Percentiles rank a stretch among this genome's conserved stretches.
Evolutionary conservation across 192 early-diverging fungal species (phyloP).

Genomic region (Funneliformis mosseae): DNA sequence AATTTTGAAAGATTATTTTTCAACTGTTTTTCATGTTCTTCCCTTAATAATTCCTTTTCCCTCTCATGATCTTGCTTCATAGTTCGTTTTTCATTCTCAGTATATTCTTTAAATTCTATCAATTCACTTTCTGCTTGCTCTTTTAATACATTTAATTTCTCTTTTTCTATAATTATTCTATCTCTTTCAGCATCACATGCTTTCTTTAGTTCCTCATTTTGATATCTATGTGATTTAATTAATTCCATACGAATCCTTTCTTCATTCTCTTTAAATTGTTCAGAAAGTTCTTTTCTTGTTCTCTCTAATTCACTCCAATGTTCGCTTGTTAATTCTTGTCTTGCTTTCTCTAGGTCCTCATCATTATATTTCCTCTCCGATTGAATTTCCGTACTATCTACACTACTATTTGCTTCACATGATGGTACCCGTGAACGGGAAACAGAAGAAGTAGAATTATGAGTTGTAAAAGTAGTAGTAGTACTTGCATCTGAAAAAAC

Average conservation of each 20-base stretch:
- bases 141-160: neutral
- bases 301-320: slow-evolving; percentile 20
- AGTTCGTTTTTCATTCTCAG: slow-evolving; percentile 1
- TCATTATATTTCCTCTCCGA: neutral
- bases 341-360: slow-evolving; percentile 5
- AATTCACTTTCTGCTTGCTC: neutral
- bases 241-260: slow-evolving; percentile 1
- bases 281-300: slow-evolving; percentile 4
- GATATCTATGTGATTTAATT: neutral
- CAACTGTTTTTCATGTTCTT: neutral
- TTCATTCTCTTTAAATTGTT: slow-evolving; percentile 23
- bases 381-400: neutral
- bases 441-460: neutral
- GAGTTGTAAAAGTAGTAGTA: neutral
- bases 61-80: neutral
- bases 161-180: neutral
- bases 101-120: neutral
- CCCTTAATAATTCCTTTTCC: neutral
- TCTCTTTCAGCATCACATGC: neutral
- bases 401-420: neutral
- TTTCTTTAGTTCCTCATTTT: slow-evolving; percentile 9
- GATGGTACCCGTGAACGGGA: slow-evolving; percentile 15
- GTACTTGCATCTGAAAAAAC: neutral
- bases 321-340: slow-evolving; percentile 13
- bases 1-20: neutral